Percentiles rank a stretch among this genome's conserved stretches.
These are phyloP conservation scores for Pythium plurisporium DNA, from an alignment of 352 stramenopile species.

Conservation along the genomic window DNA sequence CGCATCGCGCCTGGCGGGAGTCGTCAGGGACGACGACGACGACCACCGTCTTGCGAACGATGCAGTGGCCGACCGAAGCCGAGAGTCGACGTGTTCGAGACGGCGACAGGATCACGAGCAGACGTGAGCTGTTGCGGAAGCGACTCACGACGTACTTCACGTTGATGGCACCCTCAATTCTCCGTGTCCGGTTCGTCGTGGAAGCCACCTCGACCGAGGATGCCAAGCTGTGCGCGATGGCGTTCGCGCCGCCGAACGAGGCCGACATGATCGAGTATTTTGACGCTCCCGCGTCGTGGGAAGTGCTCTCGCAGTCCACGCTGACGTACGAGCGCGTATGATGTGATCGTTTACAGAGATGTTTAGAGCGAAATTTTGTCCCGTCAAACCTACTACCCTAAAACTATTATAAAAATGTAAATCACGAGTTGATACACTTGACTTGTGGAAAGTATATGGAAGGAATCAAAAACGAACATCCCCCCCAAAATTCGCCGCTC, in stretches of 20 bases:
- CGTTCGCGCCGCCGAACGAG: constrained; percentile 35
- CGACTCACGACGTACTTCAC: constrained; percentile 67
- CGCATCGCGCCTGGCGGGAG: constrained; percentile 60
- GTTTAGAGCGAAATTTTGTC: neutral
- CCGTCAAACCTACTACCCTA: no score
- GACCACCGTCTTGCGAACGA: constrained; percentile 48
- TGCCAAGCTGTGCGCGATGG: constrained; percentile 28
- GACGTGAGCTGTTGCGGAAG: constrained; percentile 37
- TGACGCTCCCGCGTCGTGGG: constrained; percentile 64
- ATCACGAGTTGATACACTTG: no score
- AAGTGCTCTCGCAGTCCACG: constrained; percentile 54
- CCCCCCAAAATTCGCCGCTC: no score
- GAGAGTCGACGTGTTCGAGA: constrained; percentile 1
- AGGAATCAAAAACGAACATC: no score
- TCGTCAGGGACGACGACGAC: constrained; percentile 36
- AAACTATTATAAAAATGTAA: no score
- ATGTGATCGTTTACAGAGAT: neutral
- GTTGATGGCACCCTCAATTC: constrained; percentile 33
- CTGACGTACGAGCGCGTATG: neutral
- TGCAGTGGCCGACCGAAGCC: constrained; percentile 55
- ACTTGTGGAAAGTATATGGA: no score
- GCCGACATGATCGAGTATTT: constrained; percentile 69
- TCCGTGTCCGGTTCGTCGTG: constrained; percentile 61
- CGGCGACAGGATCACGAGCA: neutral
- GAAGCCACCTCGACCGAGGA: constrained; percentile 35